Conservation (phyloP, 441 rosid genomes). For the Adansonia rubrostipa region DNA sequence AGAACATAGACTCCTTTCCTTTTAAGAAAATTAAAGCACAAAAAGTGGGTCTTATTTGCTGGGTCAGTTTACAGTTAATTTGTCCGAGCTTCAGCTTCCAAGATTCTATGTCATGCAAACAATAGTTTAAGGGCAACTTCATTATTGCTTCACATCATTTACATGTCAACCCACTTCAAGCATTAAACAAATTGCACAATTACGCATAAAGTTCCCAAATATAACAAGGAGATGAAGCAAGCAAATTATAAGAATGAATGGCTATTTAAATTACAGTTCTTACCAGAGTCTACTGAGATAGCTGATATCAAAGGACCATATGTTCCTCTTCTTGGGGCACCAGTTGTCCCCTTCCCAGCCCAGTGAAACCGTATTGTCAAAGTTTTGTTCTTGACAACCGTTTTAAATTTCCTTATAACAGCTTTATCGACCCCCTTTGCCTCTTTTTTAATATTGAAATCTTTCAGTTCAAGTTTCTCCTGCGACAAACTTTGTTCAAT, state of each 20-base stretch:
- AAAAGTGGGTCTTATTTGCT: background rate
- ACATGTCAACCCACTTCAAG: conserved; percentile 5
- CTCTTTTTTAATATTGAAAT: conserved; percentile 33
- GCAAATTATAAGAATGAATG: background rate
- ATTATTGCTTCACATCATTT: background rate
- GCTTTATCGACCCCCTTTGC: conserved; percentile 35
- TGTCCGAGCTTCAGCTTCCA: background rate
- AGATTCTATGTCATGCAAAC: background rate
- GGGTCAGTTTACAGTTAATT: background rate
- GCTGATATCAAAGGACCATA: conserved; percentile 49
- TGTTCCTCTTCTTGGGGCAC: conserved; percentile 34
- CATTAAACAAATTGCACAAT: background rate
- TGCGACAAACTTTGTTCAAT: conserved; percentile 22
- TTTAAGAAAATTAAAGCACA: background rate
- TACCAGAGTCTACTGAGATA: conserved; percentile 38
- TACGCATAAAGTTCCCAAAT: background rate
- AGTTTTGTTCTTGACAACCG: conserved; percentile 25
- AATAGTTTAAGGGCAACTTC: background rate
- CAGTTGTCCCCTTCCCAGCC: conserved; percentile 46
- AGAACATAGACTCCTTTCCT: conserved; percentile 1
- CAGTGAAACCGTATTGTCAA: conserved; percentile 38
- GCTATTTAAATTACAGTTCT: background rate
- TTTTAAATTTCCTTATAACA: conserved; percentile 13
- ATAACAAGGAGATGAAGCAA: background rate
- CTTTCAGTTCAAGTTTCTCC: conserved; percentile 34